Evolutionary conservation across 495 filamentous ascomycete species (phyloP).

Genomic region (Neurospora sp.): DNA sequence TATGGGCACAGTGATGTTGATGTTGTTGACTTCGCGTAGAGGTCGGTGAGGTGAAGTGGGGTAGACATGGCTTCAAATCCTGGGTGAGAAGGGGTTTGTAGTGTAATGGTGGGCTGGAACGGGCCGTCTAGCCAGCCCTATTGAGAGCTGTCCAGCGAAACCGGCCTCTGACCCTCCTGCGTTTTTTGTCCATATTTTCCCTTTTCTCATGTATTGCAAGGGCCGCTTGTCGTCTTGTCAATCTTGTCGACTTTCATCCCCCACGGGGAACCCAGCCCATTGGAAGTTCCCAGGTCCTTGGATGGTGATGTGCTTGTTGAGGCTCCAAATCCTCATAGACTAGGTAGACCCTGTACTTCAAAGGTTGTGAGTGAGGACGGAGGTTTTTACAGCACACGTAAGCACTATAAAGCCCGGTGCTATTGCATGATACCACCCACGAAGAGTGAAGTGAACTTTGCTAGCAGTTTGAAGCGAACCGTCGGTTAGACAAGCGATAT

Average conservation of each 20-base stretch:
- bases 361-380: neutral
- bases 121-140: neutral
- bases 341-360: neutral
- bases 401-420: neutral
- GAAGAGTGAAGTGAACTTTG: neutral
- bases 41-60: neutral
- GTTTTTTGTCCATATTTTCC: neutral
- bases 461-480: neutral
- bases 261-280: neutral
- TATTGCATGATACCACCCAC: neutral
- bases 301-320: neutral
- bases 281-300: neutral
- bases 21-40: neutral
- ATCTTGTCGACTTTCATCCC: neutral
- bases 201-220: neutral
- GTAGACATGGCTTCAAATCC: neutral
- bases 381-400: neutral
- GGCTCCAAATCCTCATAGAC: neutral
- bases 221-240: neutral
- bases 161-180: neutral
- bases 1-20: neutral
- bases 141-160: neutral
- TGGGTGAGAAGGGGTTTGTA: neutral
- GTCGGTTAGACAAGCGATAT: neutral
- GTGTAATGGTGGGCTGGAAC: neutral